These are phyloP conservation scores for Xylaria nigripes DNA, from an alignment of 495 filamentous ascomycete species.

Conservation along the genomic window DNA sequence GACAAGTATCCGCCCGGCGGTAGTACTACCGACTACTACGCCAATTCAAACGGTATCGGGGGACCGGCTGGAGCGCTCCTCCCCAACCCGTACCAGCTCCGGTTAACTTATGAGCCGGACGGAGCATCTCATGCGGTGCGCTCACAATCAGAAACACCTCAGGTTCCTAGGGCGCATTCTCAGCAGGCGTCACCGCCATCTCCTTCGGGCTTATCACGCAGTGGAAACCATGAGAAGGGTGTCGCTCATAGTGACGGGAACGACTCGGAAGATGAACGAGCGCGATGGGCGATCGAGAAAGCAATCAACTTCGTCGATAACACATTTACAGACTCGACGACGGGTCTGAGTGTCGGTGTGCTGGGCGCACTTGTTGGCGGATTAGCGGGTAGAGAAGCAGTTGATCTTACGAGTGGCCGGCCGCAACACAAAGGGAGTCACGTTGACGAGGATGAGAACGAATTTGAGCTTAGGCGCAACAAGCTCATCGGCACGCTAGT, in stretches of 20 bases:
- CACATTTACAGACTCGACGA: slow-evolving; percentile 31
- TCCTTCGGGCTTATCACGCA: slow-evolving; percentile 14
- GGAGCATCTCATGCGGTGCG: slow-evolving; percentile 3
- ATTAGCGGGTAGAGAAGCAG: slow-evolving; percentile 33
- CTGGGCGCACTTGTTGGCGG: slow-evolving; percentile 40
- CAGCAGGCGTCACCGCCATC: slow-evolving; percentile 19
- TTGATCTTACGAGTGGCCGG: slow-evolving; percentile 19
- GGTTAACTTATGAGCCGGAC: slow-evolving; percentile 22
- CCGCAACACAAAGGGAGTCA: background rate
- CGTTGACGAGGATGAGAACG: slow-evolving; percentile 3
- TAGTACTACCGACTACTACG: slow-evolving; percentile 8
- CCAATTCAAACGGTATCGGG: slow-evolving; percentile 6
- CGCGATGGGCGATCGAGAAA: slow-evolving; percentile 20
- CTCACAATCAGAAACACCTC: slow-evolving; percentile 4
- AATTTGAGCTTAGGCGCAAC: slow-evolving; percentile 17
- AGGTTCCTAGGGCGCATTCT: slow-evolving; percentile 11
- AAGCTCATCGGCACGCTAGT: slow-evolving; percentile 35
- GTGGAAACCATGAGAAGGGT: slow-evolving; percentile 9
- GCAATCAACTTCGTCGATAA: slow-evolving; percentile 23
- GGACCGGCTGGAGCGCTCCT: background rate
- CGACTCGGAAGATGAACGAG: slow-evolving; percentile 10
- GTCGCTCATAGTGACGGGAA: slow-evolving; percentile 9
- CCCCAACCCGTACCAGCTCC: slow-evolving; percentile 13
- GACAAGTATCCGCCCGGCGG: slow-evolving; percentile 14
- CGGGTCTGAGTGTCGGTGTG: slow-evolving; percentile 35